Conservation (phyloP, 495 filamentous ascomycete genomes). For the Chaetomidium leptoderma region DNA sequence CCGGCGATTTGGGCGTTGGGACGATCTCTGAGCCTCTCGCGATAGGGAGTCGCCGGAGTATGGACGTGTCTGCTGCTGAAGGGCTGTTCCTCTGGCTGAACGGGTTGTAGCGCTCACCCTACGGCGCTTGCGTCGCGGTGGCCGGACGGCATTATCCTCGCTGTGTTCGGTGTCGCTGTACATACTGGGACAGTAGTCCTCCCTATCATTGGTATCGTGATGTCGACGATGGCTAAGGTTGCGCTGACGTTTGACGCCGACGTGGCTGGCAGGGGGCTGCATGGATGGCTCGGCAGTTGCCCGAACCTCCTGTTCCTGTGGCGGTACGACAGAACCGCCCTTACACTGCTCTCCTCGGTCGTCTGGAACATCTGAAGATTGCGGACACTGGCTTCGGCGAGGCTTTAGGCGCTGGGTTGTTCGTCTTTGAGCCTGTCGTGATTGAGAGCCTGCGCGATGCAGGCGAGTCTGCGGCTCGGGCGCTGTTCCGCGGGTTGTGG, state of each 20-base stretch:
- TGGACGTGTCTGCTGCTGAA: slow-evolving; percentile 10
- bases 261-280: slow-evolving; percentile 5
- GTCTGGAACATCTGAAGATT: not conserved
- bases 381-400: not conserved
- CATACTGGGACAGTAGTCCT: slow-evolving; percentile 14
- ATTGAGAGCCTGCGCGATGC: not conserved
- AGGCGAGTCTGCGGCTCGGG: not conserved
- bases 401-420: not conserved
- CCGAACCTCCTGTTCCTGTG: not conserved
- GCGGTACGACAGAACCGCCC: not conserved
- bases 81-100: slow-evolving; percentile 10
- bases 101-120: slow-evolving; percentile 4
- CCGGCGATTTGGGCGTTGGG: not conserved
- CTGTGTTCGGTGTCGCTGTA: slow-evolving; percentile 3
- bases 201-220: slow-evolving; percentile 8
- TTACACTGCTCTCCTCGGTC: not conserved
- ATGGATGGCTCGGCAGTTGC: too few relatives aligned
- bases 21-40: not conserved
- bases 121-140: slow-evolving; percentile 10
- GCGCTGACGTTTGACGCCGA: slow-evolving; percentile 12
- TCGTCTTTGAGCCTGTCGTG: not conserved
- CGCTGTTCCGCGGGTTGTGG: not conserved
- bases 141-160: slow-evolving; percentile 10
- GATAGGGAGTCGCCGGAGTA: not conserved
- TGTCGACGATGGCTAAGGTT: slow-evolving; percentile 16